These are phyloP conservation scores for Entophlyctis luteolus DNA, from an alignment of 192 early-diverging fungal genomes.

Conservation along the genomic window DNA sequence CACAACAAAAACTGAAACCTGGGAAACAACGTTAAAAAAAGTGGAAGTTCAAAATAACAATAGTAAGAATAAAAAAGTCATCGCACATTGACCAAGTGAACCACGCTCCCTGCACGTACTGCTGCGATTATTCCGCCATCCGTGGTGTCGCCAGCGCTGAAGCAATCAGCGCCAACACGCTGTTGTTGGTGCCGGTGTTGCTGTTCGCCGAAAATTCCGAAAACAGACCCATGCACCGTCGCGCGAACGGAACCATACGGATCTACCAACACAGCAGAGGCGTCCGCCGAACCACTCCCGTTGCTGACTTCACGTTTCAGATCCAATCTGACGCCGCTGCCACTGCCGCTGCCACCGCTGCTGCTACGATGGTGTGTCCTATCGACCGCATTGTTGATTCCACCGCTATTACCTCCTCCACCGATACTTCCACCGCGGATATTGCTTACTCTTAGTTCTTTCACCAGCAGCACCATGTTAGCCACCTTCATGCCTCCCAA, in stretches of 20 bases:
- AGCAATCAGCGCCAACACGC: too few relatives aligned
- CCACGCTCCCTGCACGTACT: conserved; percentile 7
- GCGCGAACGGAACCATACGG: not conserved
- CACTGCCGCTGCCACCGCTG: too few relatives aligned
- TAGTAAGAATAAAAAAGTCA: not conserved
- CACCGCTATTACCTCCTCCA: too few relatives aligned
- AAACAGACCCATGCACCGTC: conserved; percentile 11
- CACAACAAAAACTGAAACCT: conserved; percentile 22
- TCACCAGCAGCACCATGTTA: too few relatives aligned
- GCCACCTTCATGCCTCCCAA: too few relatives aligned
- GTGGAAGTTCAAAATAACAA: not conserved
- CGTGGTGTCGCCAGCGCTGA: not conserved
- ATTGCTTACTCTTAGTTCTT: too few relatives aligned
- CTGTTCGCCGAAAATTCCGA: conserved; percentile 1
- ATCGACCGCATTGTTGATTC: too few relatives aligned
- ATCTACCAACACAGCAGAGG: conserved; percentile 4
- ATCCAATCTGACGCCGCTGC: too few relatives aligned
- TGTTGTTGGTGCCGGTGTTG: not conserved
- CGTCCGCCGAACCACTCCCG: not conserved
- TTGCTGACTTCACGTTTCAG: too few relatives aligned
- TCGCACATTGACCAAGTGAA: conserved; percentile 15
- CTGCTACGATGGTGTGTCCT: too few relatives aligned
- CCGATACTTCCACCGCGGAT: too few relatives aligned
- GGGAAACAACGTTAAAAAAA: not conserved
- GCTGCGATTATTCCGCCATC: not conserved